Conservation (phyloP, 371 early-diverging fungal genomes). For the Mucor plumbeus region DNA sequence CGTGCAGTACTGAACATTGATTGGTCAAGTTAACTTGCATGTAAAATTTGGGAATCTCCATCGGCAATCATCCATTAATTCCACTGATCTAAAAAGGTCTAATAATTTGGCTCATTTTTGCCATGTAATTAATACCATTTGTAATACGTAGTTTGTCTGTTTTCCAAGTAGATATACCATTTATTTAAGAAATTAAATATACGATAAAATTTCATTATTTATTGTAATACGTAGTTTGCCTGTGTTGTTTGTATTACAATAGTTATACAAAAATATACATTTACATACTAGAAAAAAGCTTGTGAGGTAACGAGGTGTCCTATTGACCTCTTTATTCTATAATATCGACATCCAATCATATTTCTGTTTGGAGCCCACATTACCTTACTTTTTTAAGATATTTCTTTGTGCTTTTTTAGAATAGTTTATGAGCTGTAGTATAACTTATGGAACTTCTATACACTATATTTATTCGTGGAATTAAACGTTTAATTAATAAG, state of each 20-base stretch:
- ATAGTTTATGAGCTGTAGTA: not conserved
- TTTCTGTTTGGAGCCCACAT: not conserved
- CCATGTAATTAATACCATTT: not conserved
- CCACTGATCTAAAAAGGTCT: not conserved
- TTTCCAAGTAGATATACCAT: not conserved
- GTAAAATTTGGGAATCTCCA: not conserved
- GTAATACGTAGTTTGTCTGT: not conserved
- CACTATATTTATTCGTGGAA: too few relatives aligned
- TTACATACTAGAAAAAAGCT: not conserved
- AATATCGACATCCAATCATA: not conserved
- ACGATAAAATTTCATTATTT: too few relatives aligned
- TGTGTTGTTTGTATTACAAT: not conserved
- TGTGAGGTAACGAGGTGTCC: constrained; percentile 3
- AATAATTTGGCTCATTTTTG: not conserved
- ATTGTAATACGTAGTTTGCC: too few relatives aligned
- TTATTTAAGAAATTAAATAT: not conserved
- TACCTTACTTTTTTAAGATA: not conserved
- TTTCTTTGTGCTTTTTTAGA: not conserved
- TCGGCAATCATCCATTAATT: too few relatives aligned
- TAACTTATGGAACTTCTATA: too few relatives aligned
- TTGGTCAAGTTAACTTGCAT: not conserved
- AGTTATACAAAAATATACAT: not conserved
- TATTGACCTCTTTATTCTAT: not conserved
- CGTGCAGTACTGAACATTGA: not conserved
- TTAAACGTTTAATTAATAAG: too few relatives aligned